Base-by-base conservation (phyloP, 1,284 basidiomycete genomes). In the Lignosus rhinocerotis region DNA sequence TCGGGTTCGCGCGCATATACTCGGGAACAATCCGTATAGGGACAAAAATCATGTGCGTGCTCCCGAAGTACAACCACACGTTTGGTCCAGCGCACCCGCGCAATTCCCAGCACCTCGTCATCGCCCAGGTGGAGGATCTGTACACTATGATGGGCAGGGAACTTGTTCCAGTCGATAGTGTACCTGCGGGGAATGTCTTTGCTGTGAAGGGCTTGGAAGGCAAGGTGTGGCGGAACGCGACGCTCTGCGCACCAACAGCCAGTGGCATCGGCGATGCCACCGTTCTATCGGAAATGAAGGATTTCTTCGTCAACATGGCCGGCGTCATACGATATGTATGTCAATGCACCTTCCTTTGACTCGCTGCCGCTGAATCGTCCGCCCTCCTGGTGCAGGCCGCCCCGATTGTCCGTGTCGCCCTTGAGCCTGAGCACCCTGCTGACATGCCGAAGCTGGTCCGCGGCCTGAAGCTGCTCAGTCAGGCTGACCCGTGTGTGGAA, bases 71-170 rank as follows among this genome's bases (percentile, higher is more conserved):
- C 77, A 85, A 90, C 67, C 70, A 83, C n/a, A 62, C 81, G 1
- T 76, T 93, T 5, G 80, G 80, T 2, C 87, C 91, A 0, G 76
- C 76, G 1, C 87, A 96, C 67, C 82, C 88, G 8, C 74, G 76
- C 33, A 96, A 97, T 73, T 76, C 74, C n/a, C 85, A 84, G 62
- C 84, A 92, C 69, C 67, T 95, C 48, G 70, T 81, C n/a, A 73
- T 78, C 9, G 80, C 90, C 16, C 80, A 77, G 19, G 84, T 95
- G 6, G 84, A 88, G 60, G 88, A 88, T 6, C 75, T 99, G 55
- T 99, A 98, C 76, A 87, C 92, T 65, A 98, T 99, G 93, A 99
- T 99, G 97, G 97, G 97, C 3, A 81, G 94, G 41, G 96, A 98
- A 69, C 81, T 99, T 17, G 85, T 94, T 0, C 80, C 88, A 0